Conservation (phyloP, 1,284 basidiomycete species). For the Gastroboletus turbinatus region DNA sequence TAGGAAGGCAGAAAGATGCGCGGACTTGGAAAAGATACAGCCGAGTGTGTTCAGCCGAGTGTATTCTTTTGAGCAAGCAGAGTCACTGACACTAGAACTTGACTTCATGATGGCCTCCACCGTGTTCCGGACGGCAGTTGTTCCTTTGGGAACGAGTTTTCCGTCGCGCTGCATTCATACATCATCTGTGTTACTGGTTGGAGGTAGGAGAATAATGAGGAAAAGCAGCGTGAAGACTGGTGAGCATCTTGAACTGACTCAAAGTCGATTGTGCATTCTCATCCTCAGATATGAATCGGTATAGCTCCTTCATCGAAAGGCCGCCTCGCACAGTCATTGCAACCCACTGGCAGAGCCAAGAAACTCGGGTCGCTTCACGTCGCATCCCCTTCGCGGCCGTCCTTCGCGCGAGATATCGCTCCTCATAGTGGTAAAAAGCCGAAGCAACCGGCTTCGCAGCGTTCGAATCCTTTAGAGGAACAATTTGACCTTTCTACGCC, state of each 20-base stretch:
- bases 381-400: constrained; percentile 21
- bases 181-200: constrained; percentile 6
- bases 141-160: not conserved
- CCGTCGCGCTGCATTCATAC: constrained; percentile 12
- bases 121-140: constrained; percentile 1
- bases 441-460: constrained; percentile 1
- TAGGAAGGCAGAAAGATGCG: constrained; percentile 13
- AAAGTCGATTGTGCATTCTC: not conserved
- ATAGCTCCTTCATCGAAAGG: constrained; percentile 34
- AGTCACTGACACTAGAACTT: not conserved
- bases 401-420: constrained; percentile 28
- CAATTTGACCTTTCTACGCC: constrained; percentile 41
- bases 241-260: constrained; percentile 10
- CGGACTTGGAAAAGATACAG: constrained; percentile 16
- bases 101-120: constrained; percentile 12
- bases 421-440: constrained; percentile 28
- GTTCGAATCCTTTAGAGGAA: constrained; percentile 35
- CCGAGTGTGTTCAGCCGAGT: not conserved
- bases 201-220: constrained; percentile 11
- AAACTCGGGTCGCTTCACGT: constrained; percentile 36
- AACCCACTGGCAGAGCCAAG: constrained; percentile 31
- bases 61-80: not conserved
- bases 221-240: constrained; percentile 14
- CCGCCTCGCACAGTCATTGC: constrained; percentile 40
- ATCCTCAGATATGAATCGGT: not conserved